Evolutionary conservation across 179 eudicot species (phyloP), one percentile per base, ranked within the genome.

Genomic region (Camellia oleifera): DNA sequence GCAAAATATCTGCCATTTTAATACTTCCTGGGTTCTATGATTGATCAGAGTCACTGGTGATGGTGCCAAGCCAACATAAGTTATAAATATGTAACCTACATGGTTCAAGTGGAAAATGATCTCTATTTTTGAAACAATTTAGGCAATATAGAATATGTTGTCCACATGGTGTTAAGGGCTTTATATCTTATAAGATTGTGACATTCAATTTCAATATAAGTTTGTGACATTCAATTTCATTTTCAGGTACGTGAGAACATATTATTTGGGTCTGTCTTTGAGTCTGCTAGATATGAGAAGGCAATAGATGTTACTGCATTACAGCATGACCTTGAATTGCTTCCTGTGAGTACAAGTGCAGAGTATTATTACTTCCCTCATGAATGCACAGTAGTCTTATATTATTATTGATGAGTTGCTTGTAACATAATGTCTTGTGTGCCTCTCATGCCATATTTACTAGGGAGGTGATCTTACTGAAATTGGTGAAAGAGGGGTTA

Each of bases 401-500:
- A 57, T 72, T 70, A 13, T 4, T 42, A 26, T 56, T 73, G 3
- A 69, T 68, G 60, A n/a, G 66, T 45, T 71, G 13, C 61, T 77
- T 42, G 1, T 70, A 57, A 66, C 46, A 6, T 46, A 66, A 61
- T 63, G 4, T 69, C 5, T 58, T 75, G 42, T 61, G 45, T 52
- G 8, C 68, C 20, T 44, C 70, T 50, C 53, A 46, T 48, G 58
- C 62, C 32, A 81, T 61, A 14, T 52, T 56, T 83, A 63, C 65
- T 77, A 94, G 97, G 98, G 98, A 44, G 93, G 94, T 84, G 98
- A 94, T 91, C 93, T 93, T 67, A 94, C 97, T 45, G 98, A 95
- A 85, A 95, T 95, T 83, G 98, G 98, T 64, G 98, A 94, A 90
- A 87, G 98, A 80, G 98, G 98, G 82, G 98, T 95, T 71, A 95